Conservation (phyloP, 139 green algal genomes). For the Chlamydomonas applanata region DNA sequence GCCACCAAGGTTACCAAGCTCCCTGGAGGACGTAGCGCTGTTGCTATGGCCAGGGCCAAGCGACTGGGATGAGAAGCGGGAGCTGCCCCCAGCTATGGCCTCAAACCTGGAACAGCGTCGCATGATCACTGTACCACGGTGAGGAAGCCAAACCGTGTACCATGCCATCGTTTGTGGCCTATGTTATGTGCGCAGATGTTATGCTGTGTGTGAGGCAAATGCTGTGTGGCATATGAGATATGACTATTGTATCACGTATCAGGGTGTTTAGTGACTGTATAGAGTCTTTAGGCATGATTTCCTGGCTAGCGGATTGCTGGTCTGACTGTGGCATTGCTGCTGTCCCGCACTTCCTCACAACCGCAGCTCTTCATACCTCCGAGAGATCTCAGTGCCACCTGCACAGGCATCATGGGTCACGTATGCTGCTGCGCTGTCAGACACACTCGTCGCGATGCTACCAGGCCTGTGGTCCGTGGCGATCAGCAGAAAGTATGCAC, state of each 20-base stretch:
- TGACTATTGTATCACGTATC: too few relatives aligned
- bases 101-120: not conserved
- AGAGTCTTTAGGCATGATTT: too few relatives aligned
- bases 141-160: too few relatives aligned
- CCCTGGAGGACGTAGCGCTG: not conserved
- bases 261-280: too few relatives aligned
- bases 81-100: not conserved
- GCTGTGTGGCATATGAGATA: too few relatives aligned
- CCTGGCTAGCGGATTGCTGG: too few relatives aligned
- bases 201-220: too few relatives aligned
- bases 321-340: not conserved
- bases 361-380: not conserved
- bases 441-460: not conserved
- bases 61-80: not conserved
- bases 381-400: not conserved
- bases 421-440: not conserved
- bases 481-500: not conserved
- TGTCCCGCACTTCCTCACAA: not conserved
- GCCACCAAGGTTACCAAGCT: not conserved
- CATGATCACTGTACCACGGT: not conserved
- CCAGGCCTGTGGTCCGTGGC: conserved; percentile 1
- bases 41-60: conserved; percentile 13
- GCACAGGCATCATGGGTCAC: not conserved
- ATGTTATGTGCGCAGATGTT: too few relatives aligned
- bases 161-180: too few relatives aligned